Evolutionary conservation across 2,329 filamentous ascomycete species (phyloP).

Genomic region (Colletotrichum lentis): DNA sequence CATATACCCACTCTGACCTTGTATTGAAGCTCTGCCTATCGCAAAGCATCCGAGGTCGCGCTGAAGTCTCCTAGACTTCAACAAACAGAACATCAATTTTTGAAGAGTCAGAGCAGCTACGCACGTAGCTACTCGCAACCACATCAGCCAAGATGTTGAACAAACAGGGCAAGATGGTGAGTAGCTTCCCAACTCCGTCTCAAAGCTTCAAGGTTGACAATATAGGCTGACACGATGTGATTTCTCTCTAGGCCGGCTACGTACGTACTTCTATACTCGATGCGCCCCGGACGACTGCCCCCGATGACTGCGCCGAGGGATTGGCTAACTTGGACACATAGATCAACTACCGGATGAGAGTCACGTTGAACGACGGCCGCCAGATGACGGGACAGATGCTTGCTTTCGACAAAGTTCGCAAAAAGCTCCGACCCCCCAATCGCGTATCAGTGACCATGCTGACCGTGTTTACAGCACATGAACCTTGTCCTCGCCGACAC

Average conservation of each 20-base stretch:
- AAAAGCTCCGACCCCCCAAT: conserved; percentile 1
- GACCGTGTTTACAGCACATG: conserved; percentile 76
- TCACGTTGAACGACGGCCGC: conserved; percentile 92
- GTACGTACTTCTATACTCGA: conserved; percentile 58
- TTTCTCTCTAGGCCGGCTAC: conserved; percentile 69
- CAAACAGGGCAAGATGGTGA: conserved; percentile 99
- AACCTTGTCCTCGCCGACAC: conserved; percentile 98
- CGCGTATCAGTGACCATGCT: conserved; percentile 25
- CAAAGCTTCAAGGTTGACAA: conserved; percentile 60
- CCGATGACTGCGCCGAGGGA: neutral
- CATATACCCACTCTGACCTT: conserved; percentile 50
- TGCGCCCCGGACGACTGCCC: neutral
- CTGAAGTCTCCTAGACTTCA: conserved; percentile 49
- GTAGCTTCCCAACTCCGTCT: conserved; percentile 56
- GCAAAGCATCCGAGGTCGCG: conserved; percentile 53
- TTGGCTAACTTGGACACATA: conserved; percentile 49
- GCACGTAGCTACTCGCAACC: conserved; percentile 43
- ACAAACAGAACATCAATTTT: conserved; percentile 53
- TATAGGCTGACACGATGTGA: conserved; percentile 65
- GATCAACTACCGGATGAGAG: conserved; percentile 99
- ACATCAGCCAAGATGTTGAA: conserved; percentile 72
- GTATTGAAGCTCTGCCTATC: conserved; percentile 48
- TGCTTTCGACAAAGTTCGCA: conserved; percentile 89
- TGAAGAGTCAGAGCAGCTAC: conserved; percentile 51
- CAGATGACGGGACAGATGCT: conserved; percentile 99